phyloP scores from a whole-genome alignment of 2,329 filamentous ascomycete genomes.

The Botrytis elliptica region DNA sequence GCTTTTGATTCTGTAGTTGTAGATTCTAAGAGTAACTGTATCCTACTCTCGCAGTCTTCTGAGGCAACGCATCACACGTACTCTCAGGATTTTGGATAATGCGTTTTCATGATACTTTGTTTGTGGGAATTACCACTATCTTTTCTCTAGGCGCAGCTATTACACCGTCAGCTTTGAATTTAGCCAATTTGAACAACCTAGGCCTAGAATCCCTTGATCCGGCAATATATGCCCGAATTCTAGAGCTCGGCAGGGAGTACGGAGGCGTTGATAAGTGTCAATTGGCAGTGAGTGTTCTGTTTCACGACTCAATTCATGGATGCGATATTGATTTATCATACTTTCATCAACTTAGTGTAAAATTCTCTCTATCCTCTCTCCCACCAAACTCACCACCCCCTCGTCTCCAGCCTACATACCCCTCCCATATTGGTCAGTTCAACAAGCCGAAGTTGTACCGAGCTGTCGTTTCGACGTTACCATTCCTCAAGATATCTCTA shows the following conservation, averaged over 20 bases:
- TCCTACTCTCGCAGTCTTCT: too few species aligned
- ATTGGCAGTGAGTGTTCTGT: background rate
- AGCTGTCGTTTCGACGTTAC: background rate
- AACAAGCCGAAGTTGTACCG: background rate
- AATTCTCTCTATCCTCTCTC: background rate
- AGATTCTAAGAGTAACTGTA: too few species aligned
- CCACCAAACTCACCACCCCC: background rate
- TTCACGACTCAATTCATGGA: background rate
- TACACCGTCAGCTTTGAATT: background rate
- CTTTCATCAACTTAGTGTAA: background rate
- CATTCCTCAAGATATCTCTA: background rate
- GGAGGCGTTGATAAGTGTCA: background rate
- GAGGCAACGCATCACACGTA: background rate
- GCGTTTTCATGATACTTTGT: background rate
- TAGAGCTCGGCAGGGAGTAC: background rate
- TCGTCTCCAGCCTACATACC: background rate
- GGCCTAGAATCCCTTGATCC: background rate
- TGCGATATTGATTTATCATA: background rate
- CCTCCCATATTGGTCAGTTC: background rate
- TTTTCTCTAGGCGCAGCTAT: background rate
- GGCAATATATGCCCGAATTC: background rate
- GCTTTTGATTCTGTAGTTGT: too few species aligned
- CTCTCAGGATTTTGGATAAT: background rate
- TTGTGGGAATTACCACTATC: background rate
- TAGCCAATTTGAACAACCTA: background rate